Percentiles rank a stretch among this genome's conserved stretches.
phyloP scores from a whole-genome alignment of 2,329 filamentous ascomycete species.

The Fusarium secorum region DNA sequence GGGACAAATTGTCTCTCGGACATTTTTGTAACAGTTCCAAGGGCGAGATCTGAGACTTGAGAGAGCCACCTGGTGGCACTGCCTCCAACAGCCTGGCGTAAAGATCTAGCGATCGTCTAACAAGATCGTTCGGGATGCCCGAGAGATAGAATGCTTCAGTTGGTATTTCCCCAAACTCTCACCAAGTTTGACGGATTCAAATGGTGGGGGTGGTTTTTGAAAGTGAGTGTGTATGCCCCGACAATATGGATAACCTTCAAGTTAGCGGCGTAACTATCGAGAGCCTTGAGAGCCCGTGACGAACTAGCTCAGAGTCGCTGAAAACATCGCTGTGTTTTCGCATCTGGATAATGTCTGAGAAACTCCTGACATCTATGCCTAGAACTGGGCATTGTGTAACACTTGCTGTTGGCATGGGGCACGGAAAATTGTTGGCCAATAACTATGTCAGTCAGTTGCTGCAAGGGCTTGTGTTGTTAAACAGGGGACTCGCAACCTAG shows the following conservation, averaged over 20 bases:
- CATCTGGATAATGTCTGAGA: background rate
- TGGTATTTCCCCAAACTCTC: background rate
- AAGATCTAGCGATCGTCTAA: background rate
- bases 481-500: constrained; percentile 8
- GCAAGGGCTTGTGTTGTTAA: background rate
- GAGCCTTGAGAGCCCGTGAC: background rate
- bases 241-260: background rate
- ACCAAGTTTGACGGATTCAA: background rate
- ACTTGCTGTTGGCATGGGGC: constrained; percentile 11
- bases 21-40: constrained; percentile 30
- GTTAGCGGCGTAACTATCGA: background rate
- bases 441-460: constrained; percentile 3
- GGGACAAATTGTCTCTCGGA: constrained; percentile 29
- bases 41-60: constrained; percentile 29
- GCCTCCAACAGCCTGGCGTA: constrained; percentile 1
- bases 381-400: constrained; percentile 4
- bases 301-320: background rate
- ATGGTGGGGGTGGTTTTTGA: background rate
- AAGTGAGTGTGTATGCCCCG: background rate
- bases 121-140: background rate
- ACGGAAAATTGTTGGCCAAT: constrained; percentile 31
- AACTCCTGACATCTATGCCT: background rate
- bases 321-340: background rate
- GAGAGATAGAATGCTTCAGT: background rate
- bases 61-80: constrained; percentile 25